Base-by-base conservation (phyloP, 768 basidiomycete genomes). In the Sporobolomyces phaffii region DNA sequence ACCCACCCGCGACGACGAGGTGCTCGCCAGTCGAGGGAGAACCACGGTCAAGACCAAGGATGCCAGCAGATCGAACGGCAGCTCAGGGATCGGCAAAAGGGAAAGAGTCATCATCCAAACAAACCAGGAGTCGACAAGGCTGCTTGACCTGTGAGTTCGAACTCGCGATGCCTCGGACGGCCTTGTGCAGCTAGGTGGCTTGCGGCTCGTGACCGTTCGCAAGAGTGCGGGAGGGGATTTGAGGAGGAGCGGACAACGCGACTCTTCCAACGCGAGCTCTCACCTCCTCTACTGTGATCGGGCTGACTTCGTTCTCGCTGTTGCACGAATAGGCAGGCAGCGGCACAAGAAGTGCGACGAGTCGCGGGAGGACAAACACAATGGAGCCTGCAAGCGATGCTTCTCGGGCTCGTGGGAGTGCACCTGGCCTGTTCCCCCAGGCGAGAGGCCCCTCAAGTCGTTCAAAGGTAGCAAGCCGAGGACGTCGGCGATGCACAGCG, bases 271-370 rank as follows among this genome's bases (percentile, higher is more conserved):
- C n/a, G n/a, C n/a, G n/a, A n/a, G n/a, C n/a, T n/a, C n/a, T n/a
- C n/a, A n/a, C n/a, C n/a, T n/a, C n/a, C n/a, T n/a, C n/a, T n/a
- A n/a, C n/a, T n/a, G n/a, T 47, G n/a, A 15, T 47, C 17, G 49
- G 17, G 26, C 49, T 20, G 49, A 26, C 29, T 7, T 51, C 13
- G 24, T 50, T 29, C 26, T 20, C 13, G 20, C 52, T 45, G 18
- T 11, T 36, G 5, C 24, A 26, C 22, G 17, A 18, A 22, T 41
- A 54, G 52, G 52, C 18, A 34, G 52, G 2, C 54, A 56, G n/a
- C 56, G 63, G 10, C 63, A 64, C 63, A 64, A 64, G 43, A 58
- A 59, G 40, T 64, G 63, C 41, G 47, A 43, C 31, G 63, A 64
- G 48, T 43, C 53, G 14, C 53, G 45, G 17, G 44, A 41, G 2